Evolutionary conservation across 2,329 filamentous ascomycete genomes (phyloP).

Genomic region (Hymenoscyphus fraxineus): DNA sequence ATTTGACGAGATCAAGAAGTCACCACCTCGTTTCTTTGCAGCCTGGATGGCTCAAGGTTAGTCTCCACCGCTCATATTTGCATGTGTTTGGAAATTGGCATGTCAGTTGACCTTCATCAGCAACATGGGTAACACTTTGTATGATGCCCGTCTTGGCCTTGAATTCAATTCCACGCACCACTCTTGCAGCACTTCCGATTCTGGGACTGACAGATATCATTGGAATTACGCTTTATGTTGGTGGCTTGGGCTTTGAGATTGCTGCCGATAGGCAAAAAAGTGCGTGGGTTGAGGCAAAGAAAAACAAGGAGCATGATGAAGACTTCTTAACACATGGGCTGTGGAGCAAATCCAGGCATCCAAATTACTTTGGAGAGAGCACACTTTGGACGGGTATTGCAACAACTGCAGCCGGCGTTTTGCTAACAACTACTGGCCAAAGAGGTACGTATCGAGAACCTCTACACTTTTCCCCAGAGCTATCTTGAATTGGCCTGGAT

Average conservation of each 20-base stretch:
- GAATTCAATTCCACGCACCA: conserved; percentile 55
- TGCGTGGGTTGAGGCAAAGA: conserved; percentile 57
- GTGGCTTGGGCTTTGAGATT: conserved; percentile 58
- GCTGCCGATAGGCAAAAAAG: conserved; percentile 62
- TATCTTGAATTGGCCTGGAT: not conserved
- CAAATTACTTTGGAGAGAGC: conserved; percentile 68
- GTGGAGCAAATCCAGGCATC: conserved; percentile 59
- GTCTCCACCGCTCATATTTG: no score
- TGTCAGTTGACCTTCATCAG: conserved; percentile 27
- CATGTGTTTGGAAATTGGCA: no score
- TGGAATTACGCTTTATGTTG: conserved; percentile 54
- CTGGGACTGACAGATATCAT: conserved; percentile 51
- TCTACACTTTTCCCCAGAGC: not conserved
- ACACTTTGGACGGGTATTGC: conserved; percentile 68
- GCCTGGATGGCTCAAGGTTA: conserved; percentile 53
- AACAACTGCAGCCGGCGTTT: conserved; percentile 52
- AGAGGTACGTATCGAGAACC: conserved; percentile 30
- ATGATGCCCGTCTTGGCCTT: conserved; percentile 61
- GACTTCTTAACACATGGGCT: conserved; percentile 61
- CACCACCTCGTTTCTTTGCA: conserved; percentile 49
- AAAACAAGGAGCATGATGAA: conserved; percentile 62
- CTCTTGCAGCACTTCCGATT: conserved; percentile 46
- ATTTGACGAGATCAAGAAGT: conserved; percentile 51
- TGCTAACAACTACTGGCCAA: conserved; percentile 52
- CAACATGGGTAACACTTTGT: conserved; percentile 65